Base-by-base conservation (phyloP, 2,329 filamentous ascomycete species). In the Coniochaeta sp. region DNA sequence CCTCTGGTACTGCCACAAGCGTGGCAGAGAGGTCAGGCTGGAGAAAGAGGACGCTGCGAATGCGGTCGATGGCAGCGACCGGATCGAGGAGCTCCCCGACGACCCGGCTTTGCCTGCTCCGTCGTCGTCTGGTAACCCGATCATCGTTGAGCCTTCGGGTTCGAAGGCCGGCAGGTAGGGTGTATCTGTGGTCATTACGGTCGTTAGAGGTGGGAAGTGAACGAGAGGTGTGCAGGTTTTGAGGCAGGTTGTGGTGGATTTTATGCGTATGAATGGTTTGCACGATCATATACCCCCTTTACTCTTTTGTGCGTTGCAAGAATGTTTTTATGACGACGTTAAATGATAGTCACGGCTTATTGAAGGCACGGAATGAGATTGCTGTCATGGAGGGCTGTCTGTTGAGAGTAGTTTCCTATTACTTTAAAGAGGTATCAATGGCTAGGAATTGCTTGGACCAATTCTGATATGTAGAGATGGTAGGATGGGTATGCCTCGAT, bases 1-100 rank as follows among this genome's bases (percentile, higher is more conserved):
- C 52, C 87, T 98, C 68, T 99, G 93, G 93, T 99, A 98, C 76
- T 98, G 93, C 76, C 89, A 98, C 75, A 98, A 98, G 78, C 89
- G 95, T 59, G 95, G 95, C 42, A 86, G 86, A 52, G 93, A 99
- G 76, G 87, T 87, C 7, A 85, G 95, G 57, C 83, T 98, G 70
- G 84, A 68, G 52, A 76, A 75, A 58, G 65, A 72, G 1, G 73
- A 70, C 12, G 67, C 61, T 10, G 66, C 34, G 17, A 66, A 30
- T 58, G 60, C 38, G n/a, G 58, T 62, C 16, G 63, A 64, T 16
- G 63, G 61, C 1, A 57, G 70, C 60, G 66, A 72, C 30, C 73
- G 79, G 26, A 73, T 81, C 50, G 79, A 82, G 65, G 80, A 82
- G 66, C 73, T 81, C 7, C 75, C 79, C 0, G 80, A 82, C 59